Evolutionary conservation across 805 yeast genomes (phyloP).

Genomic region (Millerozyma acaciae): DNA sequence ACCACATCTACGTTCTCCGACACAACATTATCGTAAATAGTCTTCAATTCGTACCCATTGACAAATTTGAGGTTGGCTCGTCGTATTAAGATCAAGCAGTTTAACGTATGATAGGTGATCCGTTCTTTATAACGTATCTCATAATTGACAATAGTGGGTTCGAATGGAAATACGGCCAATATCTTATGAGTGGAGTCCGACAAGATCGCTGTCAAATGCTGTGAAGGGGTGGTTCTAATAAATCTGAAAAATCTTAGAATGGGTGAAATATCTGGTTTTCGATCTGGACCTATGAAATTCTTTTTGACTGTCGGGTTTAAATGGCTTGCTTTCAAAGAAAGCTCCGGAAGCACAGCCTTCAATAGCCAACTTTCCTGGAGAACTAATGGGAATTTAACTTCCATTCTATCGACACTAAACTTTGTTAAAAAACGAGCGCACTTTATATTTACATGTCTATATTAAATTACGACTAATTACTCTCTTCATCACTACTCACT

Average conservation of each 20-base stretch:
- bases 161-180: conserved; percentile 25
- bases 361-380: conserved; percentile 25
- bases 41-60: conserved; percentile 8
- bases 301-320: conserved; percentile 12
- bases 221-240: conserved; percentile 16
- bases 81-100: conserved; percentile 23
- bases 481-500: conserved; percentile 14
- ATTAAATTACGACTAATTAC: conserved; percentile 1
- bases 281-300: conserved; percentile 11
- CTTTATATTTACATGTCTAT: conserved; percentile 3
- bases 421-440: not conserved
- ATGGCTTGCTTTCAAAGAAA: conserved; percentile 7
- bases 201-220: conserved; percentile 26
- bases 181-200: conserved; percentile 30
- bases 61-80: conserved; percentile 26
- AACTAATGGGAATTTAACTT: conserved; percentile 15
- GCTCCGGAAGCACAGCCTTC: conserved; percentile 6
- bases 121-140: conserved; percentile 30
- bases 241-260: conserved; percentile 26
- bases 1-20: conserved; percentile 14
- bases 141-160: conserved; percentile 22
- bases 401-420: not conserved
- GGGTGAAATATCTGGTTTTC: conserved; percentile 15
- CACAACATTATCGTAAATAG: conserved; percentile 10
- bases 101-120: conserved; percentile 28